Evolutionary conservation across 257 asterid species (phyloP).

Genomic region (Solanum etuberosum): DNA sequence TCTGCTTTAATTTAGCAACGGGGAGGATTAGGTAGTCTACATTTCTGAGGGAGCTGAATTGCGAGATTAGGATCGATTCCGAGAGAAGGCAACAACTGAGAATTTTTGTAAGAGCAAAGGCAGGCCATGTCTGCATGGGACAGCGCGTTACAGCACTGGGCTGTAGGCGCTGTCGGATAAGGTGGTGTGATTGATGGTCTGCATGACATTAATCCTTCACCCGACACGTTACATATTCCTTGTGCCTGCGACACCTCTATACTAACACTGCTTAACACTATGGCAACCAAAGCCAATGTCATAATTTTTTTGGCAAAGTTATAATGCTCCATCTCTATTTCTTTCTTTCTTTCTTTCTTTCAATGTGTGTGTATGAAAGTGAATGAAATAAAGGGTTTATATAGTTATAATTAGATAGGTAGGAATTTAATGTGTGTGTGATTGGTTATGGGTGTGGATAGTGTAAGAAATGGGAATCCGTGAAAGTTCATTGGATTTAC

Average conservation of each 20-base stretch:
- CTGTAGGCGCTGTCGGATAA: constrained; percentile 30
- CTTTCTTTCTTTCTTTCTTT: not conserved
- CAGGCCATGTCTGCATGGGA: constrained; percentile 36
- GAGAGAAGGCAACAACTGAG: constrained; percentile 27
- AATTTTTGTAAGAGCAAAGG: constrained; percentile 49
- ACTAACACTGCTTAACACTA: not conserved
- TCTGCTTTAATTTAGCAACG: constrained; percentile 13
- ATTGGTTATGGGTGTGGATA: not conserved
- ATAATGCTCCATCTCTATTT: not conserved
- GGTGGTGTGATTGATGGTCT: constrained; percentile 39
- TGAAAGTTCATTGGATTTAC: not conserved
- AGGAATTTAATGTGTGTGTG: not conserved
- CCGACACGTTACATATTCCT: constrained; percentile 29
- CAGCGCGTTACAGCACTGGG: constrained; percentile 46
- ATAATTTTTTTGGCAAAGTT: not conserved
- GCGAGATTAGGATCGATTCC: constrained; percentile 55
- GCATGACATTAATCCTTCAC: constrained; percentile 35
- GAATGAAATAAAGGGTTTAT: not conserved
- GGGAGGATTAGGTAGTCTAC: constrained; percentile 30
- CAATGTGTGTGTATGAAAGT: not conserved
- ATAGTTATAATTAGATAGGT: not conserved
- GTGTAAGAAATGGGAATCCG: not conserved
- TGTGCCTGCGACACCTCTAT: constrained; percentile 15
- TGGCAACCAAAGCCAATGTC: constrained; percentile 4
- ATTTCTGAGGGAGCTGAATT: constrained; percentile 38